Evolutionary conservation across 306 rosid genomes (phyloP), one percentile per base, ranked within the genome.

Genomic region (Glycine soja): DNA sequence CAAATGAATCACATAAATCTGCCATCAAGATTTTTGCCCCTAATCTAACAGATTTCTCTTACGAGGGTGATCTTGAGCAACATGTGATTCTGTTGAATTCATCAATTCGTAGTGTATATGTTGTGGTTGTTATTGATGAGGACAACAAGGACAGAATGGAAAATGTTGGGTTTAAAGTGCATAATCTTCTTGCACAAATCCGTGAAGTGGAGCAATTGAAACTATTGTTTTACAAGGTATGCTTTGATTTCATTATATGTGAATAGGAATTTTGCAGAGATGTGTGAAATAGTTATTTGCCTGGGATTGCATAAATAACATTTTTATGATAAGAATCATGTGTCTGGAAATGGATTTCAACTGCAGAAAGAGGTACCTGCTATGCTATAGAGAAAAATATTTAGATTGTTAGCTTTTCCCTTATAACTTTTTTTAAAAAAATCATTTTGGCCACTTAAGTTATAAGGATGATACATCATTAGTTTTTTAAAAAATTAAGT

Each of bases 181-280:
- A 43, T 1, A 67, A 15, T 51, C 68, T 81, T 54, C 80, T 81
- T 10, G 58, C 40, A 11, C 85, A 81, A 54, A n/a, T 81, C 72
- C 80, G 68, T 8, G 15, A 74, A 45, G 85, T 66, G 70, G 80
- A 81, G 52, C 10, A 8, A 14, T 32, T 74, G 50, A 75, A 81
- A 65, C 74, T 81, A 34, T 66, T 53, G 70, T 74, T 74, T 74
- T 74, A 81, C 80, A 81, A 74, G 80, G 84, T 81, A 81, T 53
- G 80, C 42, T 63, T 64, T 13, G 4, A 65, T 53, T 52, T 19
- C 2, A 24, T 24, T 24, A 24, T 24, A 24, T 24, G 30, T 24
- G 30, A 24, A 24, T 24, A 24, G 30, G 30, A 24, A 24, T 24
- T 24, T 24, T 24, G 30, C 30, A 24, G 30, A 24, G 30, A 24